These are phyloP conservation scores for Barbatosphaeria neglecta DNA, from an alignment of 495 filamentous ascomycete genomes.

Conservation along the genomic window DNA sequence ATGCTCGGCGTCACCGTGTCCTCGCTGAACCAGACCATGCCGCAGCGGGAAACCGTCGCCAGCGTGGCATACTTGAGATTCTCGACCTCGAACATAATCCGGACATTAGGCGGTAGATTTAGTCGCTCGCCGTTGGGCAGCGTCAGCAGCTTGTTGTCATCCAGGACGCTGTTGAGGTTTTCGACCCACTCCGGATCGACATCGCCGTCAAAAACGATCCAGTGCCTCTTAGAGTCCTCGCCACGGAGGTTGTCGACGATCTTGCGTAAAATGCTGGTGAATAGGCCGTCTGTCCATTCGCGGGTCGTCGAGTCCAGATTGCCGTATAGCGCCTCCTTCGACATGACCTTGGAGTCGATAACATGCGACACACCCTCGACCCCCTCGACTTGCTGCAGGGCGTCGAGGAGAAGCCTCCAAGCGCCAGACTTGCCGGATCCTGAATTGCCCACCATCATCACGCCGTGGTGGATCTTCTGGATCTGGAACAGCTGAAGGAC, in stretches of 20 bases:
- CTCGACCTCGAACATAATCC: constrained; percentile 99
- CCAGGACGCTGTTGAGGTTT: constrained; percentile 96
- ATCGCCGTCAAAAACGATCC: constrained; percentile 98
- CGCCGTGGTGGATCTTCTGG: constrained; percentile 93
- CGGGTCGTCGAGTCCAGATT: constrained; percentile 90
- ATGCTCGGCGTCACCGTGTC: constrained; percentile 88
- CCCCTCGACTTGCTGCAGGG: constrained; percentile 78
- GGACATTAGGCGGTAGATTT: constrained; percentile 83
- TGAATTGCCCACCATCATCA: constrained; percentile 98
- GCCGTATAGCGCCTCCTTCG: constrained; percentile 92
- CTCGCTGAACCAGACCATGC: constrained; percentile 99
- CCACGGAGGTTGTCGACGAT: constrained; percentile 98
- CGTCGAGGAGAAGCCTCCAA: constrained; percentile 90
- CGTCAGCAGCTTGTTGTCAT: constrained; percentile 96
- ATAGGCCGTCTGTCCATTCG: constrained; percentile 97
- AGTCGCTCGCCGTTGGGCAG: constrained; percentile 96
- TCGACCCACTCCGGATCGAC: constrained; percentile 99
- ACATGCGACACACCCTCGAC: constrained; percentile 92
- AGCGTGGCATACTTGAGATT: constrained; percentile 96
- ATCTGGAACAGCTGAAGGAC: constrained; percentile 94
- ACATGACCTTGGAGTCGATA: constrained; percentile 99
- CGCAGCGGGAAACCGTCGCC: constrained; percentile 94
- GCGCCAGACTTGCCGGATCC: constrained; percentile 89
- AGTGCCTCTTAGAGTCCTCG: constrained; percentile 91
- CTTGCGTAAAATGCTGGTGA: constrained; percentile 94